A percentile compares a stretch with the other conserved stretches of the same genome.
These are phyloP conservation scores for Tuber umbilicatum DNA, from an alignment of 495 filamentous ascomycete species.

Conservation along the genomic window DNA sequence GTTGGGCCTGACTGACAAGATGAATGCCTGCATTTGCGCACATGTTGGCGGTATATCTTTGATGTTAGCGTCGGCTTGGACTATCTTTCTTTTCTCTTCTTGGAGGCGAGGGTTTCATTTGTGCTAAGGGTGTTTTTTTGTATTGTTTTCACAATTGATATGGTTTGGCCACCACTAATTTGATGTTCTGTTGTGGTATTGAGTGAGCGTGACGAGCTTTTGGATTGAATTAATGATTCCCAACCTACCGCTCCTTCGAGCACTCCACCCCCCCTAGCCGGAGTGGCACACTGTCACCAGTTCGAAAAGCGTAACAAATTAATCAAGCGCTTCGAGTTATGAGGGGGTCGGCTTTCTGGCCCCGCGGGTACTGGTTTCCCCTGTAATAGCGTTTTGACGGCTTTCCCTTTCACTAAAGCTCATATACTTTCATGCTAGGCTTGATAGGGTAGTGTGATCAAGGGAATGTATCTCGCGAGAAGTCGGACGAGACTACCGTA, in stretches of 20 bases:
- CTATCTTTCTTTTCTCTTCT: background rate
- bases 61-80: background rate
- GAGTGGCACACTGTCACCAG: background rate
- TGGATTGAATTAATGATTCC: background rate
- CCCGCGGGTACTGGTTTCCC: no score
- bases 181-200: background rate
- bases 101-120: background rate
- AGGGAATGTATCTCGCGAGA: background rate
- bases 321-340: background rate
- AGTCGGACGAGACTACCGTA: background rate
- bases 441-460: fast-evolving
- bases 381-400: background rate
- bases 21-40: background rate
- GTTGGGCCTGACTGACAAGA: background rate
- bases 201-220: background rate
- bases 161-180: background rate
- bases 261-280: background rate
- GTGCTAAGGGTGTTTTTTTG: background rate
- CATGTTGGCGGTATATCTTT: background rate
- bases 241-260: no score
- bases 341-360: no score
- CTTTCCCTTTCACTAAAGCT: background rate
- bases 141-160: background rate
- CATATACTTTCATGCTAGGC: background rate
- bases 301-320: background rate